These are phyloP conservation scores for Leccinum griseonigrum DNA, from an alignment of 1,284 basidiomycete species.

Conservation along the genomic window DNA sequence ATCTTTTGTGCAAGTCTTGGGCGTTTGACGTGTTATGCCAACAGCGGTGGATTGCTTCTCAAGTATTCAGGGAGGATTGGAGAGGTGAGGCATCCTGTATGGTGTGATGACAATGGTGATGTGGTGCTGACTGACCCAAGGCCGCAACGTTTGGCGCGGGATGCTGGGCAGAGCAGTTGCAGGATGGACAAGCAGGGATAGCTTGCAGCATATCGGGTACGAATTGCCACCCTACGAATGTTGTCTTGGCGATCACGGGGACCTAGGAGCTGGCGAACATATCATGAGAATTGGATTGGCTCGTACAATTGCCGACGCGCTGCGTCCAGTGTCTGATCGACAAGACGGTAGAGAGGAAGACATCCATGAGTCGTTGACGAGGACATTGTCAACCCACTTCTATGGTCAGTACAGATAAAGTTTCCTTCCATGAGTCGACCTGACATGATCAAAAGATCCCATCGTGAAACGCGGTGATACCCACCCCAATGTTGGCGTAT, in stretches of 20 bases:
- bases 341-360: constrained; percentile 32
- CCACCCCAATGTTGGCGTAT: constrained; percentile 39
- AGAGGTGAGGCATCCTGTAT: constrained; percentile 44
- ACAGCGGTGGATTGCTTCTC: constrained; percentile 69
- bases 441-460: constrained; percentile 24
- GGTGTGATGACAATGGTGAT: background rate
- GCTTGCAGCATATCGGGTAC: constrained; percentile 72
- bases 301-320: constrained; percentile 39
- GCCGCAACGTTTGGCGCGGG: constrained; percentile 65
- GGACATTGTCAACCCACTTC: constrained; percentile 38
- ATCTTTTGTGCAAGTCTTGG: background rate
- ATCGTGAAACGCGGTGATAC: constrained; percentile 29
- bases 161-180: constrained; percentile 59
- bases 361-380: constrained; percentile 41
- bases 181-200: constrained; percentile 32
- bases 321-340: constrained; percentile 19
- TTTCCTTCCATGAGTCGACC: background rate
- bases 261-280: constrained; percentile 54
- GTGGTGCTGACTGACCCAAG: constrained; percentile 31
- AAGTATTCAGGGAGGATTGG: constrained; percentile 70
- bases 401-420: constrained; percentile 33
- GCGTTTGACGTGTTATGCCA: background rate
- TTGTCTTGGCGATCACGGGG: constrained; percentile 40
- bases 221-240: constrained; percentile 24
- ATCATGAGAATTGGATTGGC: constrained; percentile 47